These are phyloP conservation scores for Colletotrichum lindemuthianum DNA, from an alignment of 2,329 filamentous ascomycete genomes.

Conservation along the genomic window DNA sequence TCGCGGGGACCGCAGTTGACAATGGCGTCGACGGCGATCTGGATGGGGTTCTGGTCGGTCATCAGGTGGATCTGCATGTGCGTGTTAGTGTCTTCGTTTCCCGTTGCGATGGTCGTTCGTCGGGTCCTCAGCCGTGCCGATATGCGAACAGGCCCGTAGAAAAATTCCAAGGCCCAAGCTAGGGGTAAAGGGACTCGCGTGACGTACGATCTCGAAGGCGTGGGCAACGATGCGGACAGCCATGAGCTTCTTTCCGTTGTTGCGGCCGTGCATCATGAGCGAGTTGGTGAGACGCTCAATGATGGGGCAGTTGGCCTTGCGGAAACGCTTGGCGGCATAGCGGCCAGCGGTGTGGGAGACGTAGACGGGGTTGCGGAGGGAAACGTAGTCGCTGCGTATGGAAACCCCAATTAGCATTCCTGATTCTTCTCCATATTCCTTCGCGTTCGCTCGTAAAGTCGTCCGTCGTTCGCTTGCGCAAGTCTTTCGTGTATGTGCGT, in stretches of 20 bases:
- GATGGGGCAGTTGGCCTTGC: constrained; percentile 99
- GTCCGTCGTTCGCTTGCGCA: no score
- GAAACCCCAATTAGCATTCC: constrained; percentile 46
- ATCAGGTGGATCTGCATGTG: constrained; percentile 92
- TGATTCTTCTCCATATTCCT: constrained; percentile 7
- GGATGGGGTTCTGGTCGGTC: constrained; percentile 99
- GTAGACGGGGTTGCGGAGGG: constrained; percentile 99
- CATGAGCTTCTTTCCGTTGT: constrained; percentile 99
- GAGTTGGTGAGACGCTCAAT: constrained; percentile 99
- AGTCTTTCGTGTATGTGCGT: background rate
- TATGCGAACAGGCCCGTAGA: no score
- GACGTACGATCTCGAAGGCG: constrained; percentile 98
- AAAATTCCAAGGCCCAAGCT: no score
- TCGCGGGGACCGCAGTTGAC: constrained; percentile 99
- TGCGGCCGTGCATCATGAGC: constrained; percentile 99
- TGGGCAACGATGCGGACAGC: constrained; percentile 99
- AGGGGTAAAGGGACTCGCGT: background rate
- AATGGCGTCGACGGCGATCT: constrained; percentile 98
- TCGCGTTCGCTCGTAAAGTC: background rate
- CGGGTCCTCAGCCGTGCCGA: no score
- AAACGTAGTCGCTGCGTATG: constrained; percentile 90
- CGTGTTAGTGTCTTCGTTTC: constrained; percentile 42
- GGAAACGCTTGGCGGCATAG: constrained; percentile 99
- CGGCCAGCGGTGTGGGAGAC: constrained; percentile 98
- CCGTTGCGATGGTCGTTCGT: constrained; percentile 1